Conservation (phyloP, 805 yeast species). For the Pichia gijzeniarum region DNA sequence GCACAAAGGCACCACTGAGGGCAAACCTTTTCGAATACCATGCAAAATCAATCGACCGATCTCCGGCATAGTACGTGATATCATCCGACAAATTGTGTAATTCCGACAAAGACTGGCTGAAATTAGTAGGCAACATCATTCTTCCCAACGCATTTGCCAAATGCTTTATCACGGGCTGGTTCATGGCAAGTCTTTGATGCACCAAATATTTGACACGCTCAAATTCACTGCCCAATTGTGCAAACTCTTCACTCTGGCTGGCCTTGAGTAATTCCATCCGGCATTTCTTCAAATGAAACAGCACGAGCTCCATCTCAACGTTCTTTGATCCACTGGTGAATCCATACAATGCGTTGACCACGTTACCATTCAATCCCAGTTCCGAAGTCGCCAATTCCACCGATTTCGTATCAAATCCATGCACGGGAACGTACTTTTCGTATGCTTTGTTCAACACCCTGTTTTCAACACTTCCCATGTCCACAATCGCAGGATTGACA, state of each 20-base stretch:
- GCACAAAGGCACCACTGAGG: constrained; percentile 62
- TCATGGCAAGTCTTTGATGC: constrained; percentile 43
- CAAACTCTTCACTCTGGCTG: constrained; percentile 19
- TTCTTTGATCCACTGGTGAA: constrained; percentile 26
- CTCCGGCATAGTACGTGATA: constrained; percentile 73
- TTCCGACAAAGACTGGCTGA: constrained; percentile 53
- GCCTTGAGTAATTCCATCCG: constrained; percentile 32
- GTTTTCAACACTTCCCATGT: constrained; percentile 32
- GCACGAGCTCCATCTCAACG: constrained; percentile 36
- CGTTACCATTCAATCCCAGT: constrained; percentile 35
- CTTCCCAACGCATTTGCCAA: constrained; percentile 50
- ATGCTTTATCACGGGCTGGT: constrained; percentile 39
- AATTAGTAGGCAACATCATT: constrained; percentile 58
- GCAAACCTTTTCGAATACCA: constrained; percentile 90
- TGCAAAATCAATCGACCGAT: constrained; percentile 68
- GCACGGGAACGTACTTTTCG: constrained; percentile 33
- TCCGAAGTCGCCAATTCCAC: constrained; percentile 39
- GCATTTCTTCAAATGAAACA: constrained; percentile 41
- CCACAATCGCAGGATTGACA: constrained; percentile 32
- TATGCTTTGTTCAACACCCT: constrained; percentile 31
- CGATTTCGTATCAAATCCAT: constrained; percentile 39
- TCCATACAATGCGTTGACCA: constrained; percentile 35
- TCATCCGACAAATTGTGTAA: constrained; percentile 78
- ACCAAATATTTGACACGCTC: constrained; percentile 30
- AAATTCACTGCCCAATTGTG: constrained; percentile 20